Evolutionary conservation across 1,284 basidiomycete species (phyloP), one percentile per base, ranked within the genome.

Genomic region (Ceratobasidium sp.): DNA sequence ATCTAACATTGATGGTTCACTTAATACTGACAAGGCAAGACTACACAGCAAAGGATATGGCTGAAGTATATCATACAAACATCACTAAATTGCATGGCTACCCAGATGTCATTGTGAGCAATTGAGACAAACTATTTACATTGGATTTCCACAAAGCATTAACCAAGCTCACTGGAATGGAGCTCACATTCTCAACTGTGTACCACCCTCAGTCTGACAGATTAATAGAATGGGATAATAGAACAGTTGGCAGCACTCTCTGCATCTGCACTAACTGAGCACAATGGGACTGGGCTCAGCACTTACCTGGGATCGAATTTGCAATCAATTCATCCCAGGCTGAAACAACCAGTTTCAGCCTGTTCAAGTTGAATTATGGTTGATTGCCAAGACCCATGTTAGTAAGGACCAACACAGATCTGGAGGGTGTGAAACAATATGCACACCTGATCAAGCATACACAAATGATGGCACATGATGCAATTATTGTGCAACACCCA

Each of bases 1-100:
- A 77, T 4, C 71, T 80, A 1, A 77, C 77, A 1, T 73, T 71
- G 0, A 69, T 72, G 62, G 54, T 67, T 0, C 69, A 74, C 19
- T 21, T 74, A 2, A 41, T 74, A 1, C 41, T 23, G 13, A 46
- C 42, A 8, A 14, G 16, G 19, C 56, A 58, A 29, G 56, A 58
- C 11, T 58, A 58, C 25, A 58, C 42, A 1, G 41, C 33, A 2
- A 2, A 14, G 2, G 42, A 58, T 16, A 29, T 58, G 7, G 56
- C 56, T 2, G 56, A 58, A 47, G 56, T 46, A 2, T 11, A 5
- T 11, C 33, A 36, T 11, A 11, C 25, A 13, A 13, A 50, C 23
- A 29, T 60, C 1, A 1, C 19, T 4, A 2, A 19, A 14, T 30
- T 58, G n/a, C 56, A 46, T 25, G 56, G 56, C 2, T 2, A 30